A percentile compares a stretch with the other conserved stretches of the same genome.
Conservation (phyloP, 768 basidiomycete species). For the Peribolospora baueri region DNA sequence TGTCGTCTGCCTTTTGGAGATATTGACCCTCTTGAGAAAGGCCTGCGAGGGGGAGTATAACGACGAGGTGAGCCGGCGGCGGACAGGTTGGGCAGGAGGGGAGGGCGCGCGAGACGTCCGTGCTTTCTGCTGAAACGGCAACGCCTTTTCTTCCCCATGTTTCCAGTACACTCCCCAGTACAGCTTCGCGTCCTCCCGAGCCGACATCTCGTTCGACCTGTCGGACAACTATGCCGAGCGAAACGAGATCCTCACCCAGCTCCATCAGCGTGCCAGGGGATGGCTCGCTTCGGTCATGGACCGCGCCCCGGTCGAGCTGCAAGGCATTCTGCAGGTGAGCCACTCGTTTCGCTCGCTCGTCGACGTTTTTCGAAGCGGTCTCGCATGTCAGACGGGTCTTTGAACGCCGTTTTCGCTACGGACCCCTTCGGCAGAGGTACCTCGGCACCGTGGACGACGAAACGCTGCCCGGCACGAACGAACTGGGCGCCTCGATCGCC, state of each 20-base stretch:
- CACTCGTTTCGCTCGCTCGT: neutral
- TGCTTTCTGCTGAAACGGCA: neutral
- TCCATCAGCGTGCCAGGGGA: conserved; percentile 44
- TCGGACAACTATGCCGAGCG: conserved; percentile 66
- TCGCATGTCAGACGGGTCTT: neutral
- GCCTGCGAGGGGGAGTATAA: conserved; percentile 73
- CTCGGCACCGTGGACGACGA: conserved; percentile 47
- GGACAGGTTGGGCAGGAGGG: neutral
- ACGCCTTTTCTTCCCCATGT: neutral
- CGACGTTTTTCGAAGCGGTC: too few relatives aligned
- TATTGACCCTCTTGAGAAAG: conserved; percentile 61
- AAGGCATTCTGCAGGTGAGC: conserved; percentile 66
- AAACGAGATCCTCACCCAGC: conserved; percentile 52
- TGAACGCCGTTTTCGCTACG: too few relatives aligned
- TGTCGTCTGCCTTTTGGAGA: conserved; percentile 71
- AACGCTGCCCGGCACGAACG: conserved; percentile 47
- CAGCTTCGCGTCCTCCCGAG: conserved; percentile 55
- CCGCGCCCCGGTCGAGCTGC: conserved; percentile 73
- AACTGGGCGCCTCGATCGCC: conserved; percentile 76
- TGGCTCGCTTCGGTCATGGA: conserved; percentile 77
- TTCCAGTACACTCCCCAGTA: conserved; percentile 64
- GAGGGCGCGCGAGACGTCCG: neutral
- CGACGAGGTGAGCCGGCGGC: conserved; percentile 43
- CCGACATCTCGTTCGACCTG: conserved; percentile 47
- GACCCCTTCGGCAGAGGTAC: conserved; percentile 40